These are phyloP conservation scores for Dactylonectria macrodidyma DNA, from an alignment of 2,329 filamentous ascomycete species.

Conservation along the genomic window DNA sequence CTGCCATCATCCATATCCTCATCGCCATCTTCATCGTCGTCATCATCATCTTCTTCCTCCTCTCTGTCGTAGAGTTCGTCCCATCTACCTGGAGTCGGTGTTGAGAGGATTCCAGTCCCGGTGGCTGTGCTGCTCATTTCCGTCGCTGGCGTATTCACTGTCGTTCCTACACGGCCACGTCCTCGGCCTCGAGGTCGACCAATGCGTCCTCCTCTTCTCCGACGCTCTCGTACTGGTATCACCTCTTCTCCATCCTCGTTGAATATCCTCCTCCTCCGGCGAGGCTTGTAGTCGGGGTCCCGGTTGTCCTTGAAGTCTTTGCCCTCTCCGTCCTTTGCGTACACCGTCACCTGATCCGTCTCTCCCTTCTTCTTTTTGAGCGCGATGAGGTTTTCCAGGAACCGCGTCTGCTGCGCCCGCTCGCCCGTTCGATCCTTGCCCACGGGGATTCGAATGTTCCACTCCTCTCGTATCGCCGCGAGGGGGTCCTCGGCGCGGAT, in stretches of 20 bases:
- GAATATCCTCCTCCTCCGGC: constrained; percentile 46
- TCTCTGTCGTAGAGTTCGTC: constrained; percentile 47
- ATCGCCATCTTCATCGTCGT: constrained; percentile 47
- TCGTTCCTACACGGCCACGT: constrained; percentile 32
- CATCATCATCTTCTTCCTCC: constrained; percentile 43
- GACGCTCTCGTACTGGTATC: constrained; percentile 38
- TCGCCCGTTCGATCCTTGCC: constrained; percentile 64
- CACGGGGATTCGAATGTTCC: constrained; percentile 61
- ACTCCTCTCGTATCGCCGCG: constrained; percentile 58
- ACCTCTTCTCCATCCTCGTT: constrained; percentile 47
- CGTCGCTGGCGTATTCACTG: constrained; percentile 26
- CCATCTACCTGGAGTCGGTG: constrained; percentile 55
- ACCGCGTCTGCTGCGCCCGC: constrained; percentile 65
- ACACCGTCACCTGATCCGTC: constrained; percentile 75
- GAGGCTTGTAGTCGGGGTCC: constrained; percentile 58
- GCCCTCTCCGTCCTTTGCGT: constrained; percentile 62
- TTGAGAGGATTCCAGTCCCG: constrained; percentile 47
- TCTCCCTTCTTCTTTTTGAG: constrained; percentile 77
- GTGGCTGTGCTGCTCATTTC: constrained; percentile 27
- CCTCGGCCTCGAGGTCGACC: constrained; percentile 43
- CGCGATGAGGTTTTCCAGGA: constrained; percentile 76
- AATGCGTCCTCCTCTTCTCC: constrained; percentile 36
- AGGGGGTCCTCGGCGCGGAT: constrained; percentile 53
- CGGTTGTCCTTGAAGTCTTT: constrained; percentile 59
- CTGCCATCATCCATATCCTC: constrained; percentile 45